phyloP scores from a whole-genome alignment of 306 rosid genomes.

The Pterocarpus macrocarpus region DNA sequence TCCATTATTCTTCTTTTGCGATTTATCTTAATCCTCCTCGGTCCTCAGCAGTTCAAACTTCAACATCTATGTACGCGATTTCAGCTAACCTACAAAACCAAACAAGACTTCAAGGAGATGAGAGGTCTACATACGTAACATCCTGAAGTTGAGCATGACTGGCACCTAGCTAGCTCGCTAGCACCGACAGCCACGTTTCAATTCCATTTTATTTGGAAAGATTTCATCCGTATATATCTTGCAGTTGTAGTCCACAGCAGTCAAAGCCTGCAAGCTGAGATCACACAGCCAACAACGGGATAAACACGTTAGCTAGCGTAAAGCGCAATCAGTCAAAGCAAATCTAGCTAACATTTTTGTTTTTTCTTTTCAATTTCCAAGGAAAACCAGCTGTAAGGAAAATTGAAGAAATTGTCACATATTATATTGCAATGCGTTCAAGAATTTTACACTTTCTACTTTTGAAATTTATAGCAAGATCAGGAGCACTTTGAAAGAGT shows the following conservation, averaged over 20 bases:
- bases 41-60: neutral
- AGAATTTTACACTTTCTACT: slow-evolving; percentile 20
- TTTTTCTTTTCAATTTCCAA: slow-evolving; percentile 45
- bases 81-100: neutral
- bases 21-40: neutral
- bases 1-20: neutral
- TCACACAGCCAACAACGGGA: neutral
- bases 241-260: slow-evolving; percentile 24
- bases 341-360: slow-evolving; percentile 52
- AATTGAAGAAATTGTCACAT: neutral
- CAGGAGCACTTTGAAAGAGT: neutral
- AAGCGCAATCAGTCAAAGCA: slow-evolving; percentile 31
- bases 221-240: neutral
- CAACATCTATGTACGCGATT: neutral
- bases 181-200: slow-evolving; percentile 4
- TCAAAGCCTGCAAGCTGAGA: slow-evolving; percentile 38
- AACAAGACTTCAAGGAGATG: neutral
- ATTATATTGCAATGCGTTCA: neutral
- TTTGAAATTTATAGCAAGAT: neutral
- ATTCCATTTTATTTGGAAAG: slow-evolving; percentile 18
- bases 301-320: neutral
- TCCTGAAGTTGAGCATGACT: slow-evolving; percentile 6
- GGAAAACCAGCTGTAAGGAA: slow-evolving; percentile 6
- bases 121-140: neutral
- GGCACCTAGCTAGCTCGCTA: neutral